phyloP scores from a whole-genome alignment of 169 alveolate species.

The Eimeria maxima region DNA sequence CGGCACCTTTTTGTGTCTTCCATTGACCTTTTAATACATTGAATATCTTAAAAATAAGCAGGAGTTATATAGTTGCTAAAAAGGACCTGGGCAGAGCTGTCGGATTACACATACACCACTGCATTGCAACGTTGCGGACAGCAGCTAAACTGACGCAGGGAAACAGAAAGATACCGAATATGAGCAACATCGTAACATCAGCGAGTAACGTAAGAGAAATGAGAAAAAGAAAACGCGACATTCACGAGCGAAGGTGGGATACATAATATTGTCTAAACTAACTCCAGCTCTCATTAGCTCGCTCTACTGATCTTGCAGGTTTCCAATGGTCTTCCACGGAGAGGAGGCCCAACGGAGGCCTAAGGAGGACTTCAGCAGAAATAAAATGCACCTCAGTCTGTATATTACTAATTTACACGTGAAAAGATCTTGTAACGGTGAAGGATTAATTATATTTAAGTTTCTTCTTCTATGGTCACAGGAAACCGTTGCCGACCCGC shows the following conservation, averaged over 20 bases:
- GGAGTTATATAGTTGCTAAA: no score
- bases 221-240: not conserved
- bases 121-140: not conserved
- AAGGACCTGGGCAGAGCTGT: no score
- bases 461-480: not conserved
- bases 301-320: not conserved
- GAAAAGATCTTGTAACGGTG: not conserved
- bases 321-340: not conserved
- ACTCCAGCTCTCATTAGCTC: not conserved
- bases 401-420: not conserved
- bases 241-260: not conserved
- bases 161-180: not conserved
- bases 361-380: not conserved
- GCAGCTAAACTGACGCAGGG: not conserved
- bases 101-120: not conserved
- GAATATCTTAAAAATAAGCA: no score
- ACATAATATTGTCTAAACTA: not conserved
- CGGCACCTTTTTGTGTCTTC: not conserved
- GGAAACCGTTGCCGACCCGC: slow-evolving; percentile 15
- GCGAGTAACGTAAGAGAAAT: not conserved
- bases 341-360: not conserved
- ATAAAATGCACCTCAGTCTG: not conserved
- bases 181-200: not conserved
- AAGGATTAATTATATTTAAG: not conserved
- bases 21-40: not conserved